These are phyloP conservation scores for Russula sp. DNA, from an alignment of 768 basidiomycete species.

Conservation along the genomic window DNA sequence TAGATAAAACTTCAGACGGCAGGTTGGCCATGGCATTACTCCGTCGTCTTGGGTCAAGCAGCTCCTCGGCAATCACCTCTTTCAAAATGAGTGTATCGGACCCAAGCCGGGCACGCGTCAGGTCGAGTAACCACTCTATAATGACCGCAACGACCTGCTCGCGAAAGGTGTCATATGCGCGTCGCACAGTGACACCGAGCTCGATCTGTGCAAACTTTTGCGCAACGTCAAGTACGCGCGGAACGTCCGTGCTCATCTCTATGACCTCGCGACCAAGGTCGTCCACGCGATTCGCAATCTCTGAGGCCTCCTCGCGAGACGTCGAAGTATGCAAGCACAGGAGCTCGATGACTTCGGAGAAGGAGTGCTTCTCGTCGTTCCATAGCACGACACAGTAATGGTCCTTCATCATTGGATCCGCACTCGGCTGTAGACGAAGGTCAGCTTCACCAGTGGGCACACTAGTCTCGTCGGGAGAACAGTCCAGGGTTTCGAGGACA, in stretches of 20 bases:
- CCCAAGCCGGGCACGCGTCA: slow-evolving; percentile 68
- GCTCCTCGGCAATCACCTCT: slow-evolving; percentile 68
- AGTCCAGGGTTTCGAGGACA: slow-evolving; percentile 76
- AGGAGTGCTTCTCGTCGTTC: slow-evolving; percentile 98
- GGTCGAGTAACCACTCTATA: slow-evolving; percentile 81
- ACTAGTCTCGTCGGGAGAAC: slow-evolving; percentile 74
- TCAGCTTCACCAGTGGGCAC: slow-evolving; percentile 66
- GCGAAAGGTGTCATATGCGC: slow-evolving; percentile 82
- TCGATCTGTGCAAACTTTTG: slow-evolving; percentile 83
- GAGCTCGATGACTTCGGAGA: slow-evolving; percentile 78
- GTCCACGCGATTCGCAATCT: slow-evolving; percentile 61
- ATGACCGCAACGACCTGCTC: slow-evolving; percentile 83
- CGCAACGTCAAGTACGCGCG: slow-evolving; percentile 70
- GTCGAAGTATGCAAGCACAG: slow-evolving; percentile 55
- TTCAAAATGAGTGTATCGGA: slow-evolving; percentile 64
- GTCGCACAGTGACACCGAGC: slow-evolving; percentile 83
- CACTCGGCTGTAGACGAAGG: slow-evolving; percentile 68
- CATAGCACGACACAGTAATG: slow-evolving; percentile 82
- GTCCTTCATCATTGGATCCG: slow-evolving; percentile 76
- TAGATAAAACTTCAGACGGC: slow-evolving; percentile 37
- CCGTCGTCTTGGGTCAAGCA: slow-evolving; percentile 58
- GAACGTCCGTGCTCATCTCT: slow-evolving; percentile 58
- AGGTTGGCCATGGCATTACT: slow-evolving; percentile 48
- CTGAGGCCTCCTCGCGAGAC: slow-evolving; percentile 54
- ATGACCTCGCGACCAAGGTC: slow-evolving; percentile 80